Conservation (phyloP, 805 yeast species). For the Lachancea cidri region DNA sequence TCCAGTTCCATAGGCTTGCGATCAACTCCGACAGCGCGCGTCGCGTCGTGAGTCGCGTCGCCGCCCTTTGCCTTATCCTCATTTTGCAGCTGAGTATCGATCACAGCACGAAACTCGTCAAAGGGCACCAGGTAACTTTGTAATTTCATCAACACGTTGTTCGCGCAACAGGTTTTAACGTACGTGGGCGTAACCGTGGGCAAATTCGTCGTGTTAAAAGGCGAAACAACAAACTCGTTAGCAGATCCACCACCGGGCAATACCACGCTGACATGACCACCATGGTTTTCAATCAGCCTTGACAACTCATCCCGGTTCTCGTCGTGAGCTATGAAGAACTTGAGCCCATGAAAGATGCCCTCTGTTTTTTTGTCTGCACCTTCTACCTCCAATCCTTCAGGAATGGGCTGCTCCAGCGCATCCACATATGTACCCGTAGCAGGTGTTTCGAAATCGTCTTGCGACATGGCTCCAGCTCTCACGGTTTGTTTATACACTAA, state of each 20-base stretch:
- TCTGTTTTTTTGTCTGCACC: conserved; percentile 1
- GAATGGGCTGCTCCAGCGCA: conserved; percentile 13
- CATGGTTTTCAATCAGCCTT: conserved; percentile 17
- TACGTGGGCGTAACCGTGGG: conserved; percentile 31
- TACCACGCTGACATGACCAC: conserved; percentile 22
- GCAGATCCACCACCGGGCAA: conserved; percentile 16
- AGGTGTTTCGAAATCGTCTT: conserved; percentile 23
- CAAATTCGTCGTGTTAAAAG: conserved; percentile 25
- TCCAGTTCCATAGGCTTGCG: neutral
- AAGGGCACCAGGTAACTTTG: conserved; percentile 27
- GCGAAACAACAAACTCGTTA: conserved; percentile 26
- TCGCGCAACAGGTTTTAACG: conserved; percentile 25
- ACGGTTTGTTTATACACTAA: neutral
- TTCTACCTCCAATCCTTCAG: neutral
- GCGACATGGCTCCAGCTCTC: conserved; percentile 7
- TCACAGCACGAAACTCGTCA: conserved; percentile 23
- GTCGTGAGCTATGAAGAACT: conserved; percentile 7
- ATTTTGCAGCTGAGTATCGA: conserved; percentile 21
- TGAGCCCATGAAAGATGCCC: conserved; percentile 3
- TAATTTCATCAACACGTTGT: conserved; percentile 16
- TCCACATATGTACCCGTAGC: conserved; percentile 22
- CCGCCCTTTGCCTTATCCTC: conserved; percentile 5
- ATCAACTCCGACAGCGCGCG: neutral
- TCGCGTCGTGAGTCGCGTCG: neutral
- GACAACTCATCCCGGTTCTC: conserved; percentile 11